Evolutionary conservation across 306 rosid genomes (phyloP).

Genomic region (Vigna angularis): DNA sequence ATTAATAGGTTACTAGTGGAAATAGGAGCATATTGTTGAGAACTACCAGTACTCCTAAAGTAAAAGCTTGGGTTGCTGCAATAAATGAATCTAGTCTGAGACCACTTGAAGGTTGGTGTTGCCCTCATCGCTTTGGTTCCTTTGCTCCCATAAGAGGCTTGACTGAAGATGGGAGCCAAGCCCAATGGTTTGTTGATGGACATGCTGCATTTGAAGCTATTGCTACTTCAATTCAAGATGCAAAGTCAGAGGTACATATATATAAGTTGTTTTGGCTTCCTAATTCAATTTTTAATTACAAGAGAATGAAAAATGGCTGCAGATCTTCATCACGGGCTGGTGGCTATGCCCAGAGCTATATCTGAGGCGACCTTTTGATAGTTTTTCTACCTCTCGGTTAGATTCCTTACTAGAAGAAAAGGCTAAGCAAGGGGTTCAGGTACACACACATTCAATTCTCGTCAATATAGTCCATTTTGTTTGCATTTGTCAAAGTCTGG

Average conservation of each 20-base stretch:
- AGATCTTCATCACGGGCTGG: conserved; percentile 99
- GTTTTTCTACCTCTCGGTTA: conserved; percentile 74
- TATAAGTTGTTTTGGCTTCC: conserved; percentile 20
- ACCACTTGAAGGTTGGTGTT: conserved; percentile 97
- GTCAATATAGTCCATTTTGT: conserved; percentile 18
- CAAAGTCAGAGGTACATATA: conserved; percentile 86
- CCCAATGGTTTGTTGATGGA: conserved; percentile 98
- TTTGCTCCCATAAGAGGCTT: conserved; percentile 96
- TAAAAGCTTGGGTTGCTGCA: conserved; percentile 88
- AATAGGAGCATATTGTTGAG: conserved; percentile 79
- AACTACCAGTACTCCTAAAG: conserved; percentile 72
- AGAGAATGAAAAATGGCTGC: conserved; percentile 55
- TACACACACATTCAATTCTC: conserved; percentile 42
- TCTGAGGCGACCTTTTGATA: conserved; percentile 80
- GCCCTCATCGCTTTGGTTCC: conserved; percentile 94
- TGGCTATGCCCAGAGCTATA: conserved; percentile 98
- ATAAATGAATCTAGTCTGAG: conserved; percentile 89
- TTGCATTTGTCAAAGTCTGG: neutral
- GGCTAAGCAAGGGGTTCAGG: conserved; percentile 99
- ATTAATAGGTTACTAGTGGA: conserved; percentile 79
- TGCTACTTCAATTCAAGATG: conserved; percentile 89
- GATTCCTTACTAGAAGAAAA: conserved; percentile 84
- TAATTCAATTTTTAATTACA: conserved; percentile 20
- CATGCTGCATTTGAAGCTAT: conserved; percentile 90
- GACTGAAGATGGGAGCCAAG: conserved; percentile 90